Percentiles rank a stretch among this genome's conserved stretches.
Evolutionary conservation across 2,329 filamentous ascomycete genomes (phyloP).

Genomic region (Blastomyces emzantsi): DNA sequence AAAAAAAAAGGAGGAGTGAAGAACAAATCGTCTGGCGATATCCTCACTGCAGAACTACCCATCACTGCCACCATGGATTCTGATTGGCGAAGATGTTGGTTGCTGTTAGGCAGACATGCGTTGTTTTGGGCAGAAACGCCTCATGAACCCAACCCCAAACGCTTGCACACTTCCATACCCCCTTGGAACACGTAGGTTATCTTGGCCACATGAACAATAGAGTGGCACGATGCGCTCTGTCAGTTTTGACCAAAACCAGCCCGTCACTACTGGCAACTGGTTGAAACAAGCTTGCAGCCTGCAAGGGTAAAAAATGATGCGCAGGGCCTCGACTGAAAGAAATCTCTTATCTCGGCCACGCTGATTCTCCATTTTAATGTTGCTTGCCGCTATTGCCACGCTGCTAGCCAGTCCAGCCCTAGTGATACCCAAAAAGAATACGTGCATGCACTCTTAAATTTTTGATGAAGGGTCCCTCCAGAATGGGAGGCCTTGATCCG

Average conservation of each 20-base stretch:
- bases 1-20: background rate
- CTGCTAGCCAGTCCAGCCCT: background rate
- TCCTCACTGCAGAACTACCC: constrained; percentile 1
- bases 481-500: background rate
- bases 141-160: background rate
- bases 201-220: background rate
- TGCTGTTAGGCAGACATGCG: constrained; percentile 17
- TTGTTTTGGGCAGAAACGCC: constrained; percentile 10
- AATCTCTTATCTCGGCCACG: background rate
- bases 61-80: background rate
- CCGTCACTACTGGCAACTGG: background rate
- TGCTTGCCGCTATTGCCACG: background rate
- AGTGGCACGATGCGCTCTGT: background rate
- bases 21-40: background rate
- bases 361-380: background rate
- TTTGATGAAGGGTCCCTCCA: background rate
- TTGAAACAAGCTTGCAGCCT: background rate
- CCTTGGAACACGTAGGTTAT: background rate
- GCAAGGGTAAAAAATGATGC: background rate
- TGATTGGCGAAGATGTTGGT: constrained; percentile 9
- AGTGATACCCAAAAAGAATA: background rate
- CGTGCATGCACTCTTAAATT: background rate
- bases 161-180: no score
- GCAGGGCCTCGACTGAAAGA: background rate
- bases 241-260: background rate